phyloP scores from a whole-genome alignment of 371 early-diverging fungal genomes.

The Ordospora pajunii region DNA sequence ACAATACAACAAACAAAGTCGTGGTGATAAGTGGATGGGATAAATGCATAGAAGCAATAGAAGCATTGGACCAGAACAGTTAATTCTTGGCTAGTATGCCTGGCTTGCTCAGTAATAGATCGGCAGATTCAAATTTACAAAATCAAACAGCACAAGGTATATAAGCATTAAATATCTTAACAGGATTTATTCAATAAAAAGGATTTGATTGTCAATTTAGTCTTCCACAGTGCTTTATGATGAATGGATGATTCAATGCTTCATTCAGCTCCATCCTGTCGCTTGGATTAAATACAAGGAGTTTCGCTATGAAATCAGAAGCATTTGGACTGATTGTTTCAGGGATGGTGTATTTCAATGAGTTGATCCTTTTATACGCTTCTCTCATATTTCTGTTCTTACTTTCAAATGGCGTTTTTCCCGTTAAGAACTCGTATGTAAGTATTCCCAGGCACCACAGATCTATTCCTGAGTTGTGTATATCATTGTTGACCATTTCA shows the following conservation, averaged over 20 bases:
- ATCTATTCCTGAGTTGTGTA: conserved; percentile 76
- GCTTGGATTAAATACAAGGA: conserved; percentile 69
- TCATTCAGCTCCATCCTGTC: conserved; percentile 67
- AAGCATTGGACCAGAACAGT: not conserved
- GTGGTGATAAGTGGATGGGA: conserved; percentile 7
- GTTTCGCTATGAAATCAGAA: conserved; percentile 71
- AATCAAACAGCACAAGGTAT: no score
- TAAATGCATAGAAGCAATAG: not conserved
- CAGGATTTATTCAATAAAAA: not conserved
- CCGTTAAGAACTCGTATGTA: conserved; percentile 83
- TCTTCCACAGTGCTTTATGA: conserved; percentile 56
- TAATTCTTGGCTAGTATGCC: no score
- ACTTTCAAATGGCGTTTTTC: conserved; percentile 86
- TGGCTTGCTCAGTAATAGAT: no score
- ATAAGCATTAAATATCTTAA: no score
- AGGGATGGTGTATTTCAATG: conserved; percentile 74
- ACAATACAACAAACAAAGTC: not conserved
- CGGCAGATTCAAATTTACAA: no score
- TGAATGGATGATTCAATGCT: conserved; percentile 73
- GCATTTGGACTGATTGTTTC: conserved; percentile 71
- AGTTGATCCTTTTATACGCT: conserved; percentile 70
- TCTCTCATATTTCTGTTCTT: conserved; percentile 63
- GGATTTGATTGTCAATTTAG: not conserved
- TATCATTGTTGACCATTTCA: conserved; percentile 78
- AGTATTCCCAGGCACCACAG: conserved; percentile 95